A percentile compares a stretch with the other conserved stretches of the same genome.
Evolutionary conservation across 179 eudicot genomes (phyloP).

Genomic region (Amaranthus tricolor): DNA sequence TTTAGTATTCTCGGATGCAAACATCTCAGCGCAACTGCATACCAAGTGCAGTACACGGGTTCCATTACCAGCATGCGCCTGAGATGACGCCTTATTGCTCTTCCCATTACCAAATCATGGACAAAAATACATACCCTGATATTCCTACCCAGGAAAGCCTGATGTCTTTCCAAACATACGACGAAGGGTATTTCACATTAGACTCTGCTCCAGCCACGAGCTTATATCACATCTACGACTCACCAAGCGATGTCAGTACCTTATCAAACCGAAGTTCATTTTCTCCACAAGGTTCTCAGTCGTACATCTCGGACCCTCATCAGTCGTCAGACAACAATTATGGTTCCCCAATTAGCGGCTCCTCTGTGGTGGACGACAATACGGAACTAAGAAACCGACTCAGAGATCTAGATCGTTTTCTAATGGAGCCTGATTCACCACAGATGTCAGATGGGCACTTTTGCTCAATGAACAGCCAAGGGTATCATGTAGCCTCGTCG

Average conservation of each 20-base stretch:
- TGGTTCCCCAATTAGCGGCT: constrained; percentile 70
- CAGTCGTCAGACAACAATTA: constrained; percentile 46
- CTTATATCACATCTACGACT: constrained; percentile 35
- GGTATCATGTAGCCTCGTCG: constrained; percentile 26
- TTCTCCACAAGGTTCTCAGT: constrained; percentile 64
- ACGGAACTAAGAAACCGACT: constrained; percentile 36
- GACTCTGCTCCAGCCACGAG: constrained; percentile 51
- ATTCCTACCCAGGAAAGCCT: constrained; percentile 37
- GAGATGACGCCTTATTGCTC: constrained; percentile 40
- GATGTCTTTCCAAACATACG: constrained; percentile 38
- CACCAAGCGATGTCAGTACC: constrained; percentile 54
- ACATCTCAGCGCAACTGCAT: constrained; percentile 41
- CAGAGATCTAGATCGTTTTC: constrained; percentile 43
- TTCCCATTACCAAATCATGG: constrained; percentile 34
- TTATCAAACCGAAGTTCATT: constrained; percentile 53
- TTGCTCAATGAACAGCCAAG: constrained; percentile 31
- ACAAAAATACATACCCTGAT: constrained; percentile 30
- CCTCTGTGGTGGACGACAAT: constrained; percentile 53
- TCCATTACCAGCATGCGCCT: constrained; percentile 41
- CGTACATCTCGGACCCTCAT: constrained; percentile 49
- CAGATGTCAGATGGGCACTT: constrained; percentile 39
- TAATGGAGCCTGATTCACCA: constrained; percentile 62
- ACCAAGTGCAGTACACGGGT: constrained; percentile 28
- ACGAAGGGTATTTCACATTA: constrained; percentile 49
- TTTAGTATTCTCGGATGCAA: constrained; percentile 35